Base-by-base conservation (phyloP, 2,329 filamentous ascomycete genomes). In the Fusarium mangiferae region DNA sequence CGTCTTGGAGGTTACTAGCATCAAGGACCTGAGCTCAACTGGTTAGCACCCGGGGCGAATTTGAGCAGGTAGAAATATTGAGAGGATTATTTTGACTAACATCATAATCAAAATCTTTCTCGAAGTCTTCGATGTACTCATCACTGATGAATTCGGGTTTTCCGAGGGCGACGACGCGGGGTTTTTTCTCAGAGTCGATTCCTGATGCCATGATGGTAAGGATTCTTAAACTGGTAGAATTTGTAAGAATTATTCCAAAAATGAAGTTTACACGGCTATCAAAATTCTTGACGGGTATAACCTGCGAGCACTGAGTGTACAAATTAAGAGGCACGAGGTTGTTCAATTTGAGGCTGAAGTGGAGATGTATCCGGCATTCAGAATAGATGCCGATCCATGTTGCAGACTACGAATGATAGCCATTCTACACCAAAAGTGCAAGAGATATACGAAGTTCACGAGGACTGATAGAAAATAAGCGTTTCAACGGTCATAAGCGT, bases 161-260 rank as follows among this genome's bases (percentile, higher is more conserved):
- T 24, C 85, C 85, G 8, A 87, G 78, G n/a, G 74, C 77, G 1
- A 86, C 84, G 1, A 86, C 83, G 26, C 82, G 80, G 18, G 84
- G 84, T 72, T 84, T 85, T 59, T 33, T 63, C 3, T 36, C 28
- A 0, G n/a, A 6, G 1, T 28, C 17, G 20, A n/a, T 11, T 22
- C 1, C 60, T 4, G 38, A 51, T 20, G 46, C 35, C 74, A 76
- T 76, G 30, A 12, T 30, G 11, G 30, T 30, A 30, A 30, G 30
- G 30, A 13, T 12, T 30, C 30, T 30, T 4, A 12, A 10, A 30
- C 30, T 30, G 3, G 30, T 30, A 12, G 8, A 30, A 1, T 20
- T 8, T 20, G 1, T 11, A 28, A 28, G 9, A 22, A 28, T 15
- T 46, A 4, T 28, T 22, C 26, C 26, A 12, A 1, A 3, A 30